Evolutionary conservation across 176 grass and related monocot species (phyloP).

Genomic region (Miscanthus lutarioriparius): DNA sequence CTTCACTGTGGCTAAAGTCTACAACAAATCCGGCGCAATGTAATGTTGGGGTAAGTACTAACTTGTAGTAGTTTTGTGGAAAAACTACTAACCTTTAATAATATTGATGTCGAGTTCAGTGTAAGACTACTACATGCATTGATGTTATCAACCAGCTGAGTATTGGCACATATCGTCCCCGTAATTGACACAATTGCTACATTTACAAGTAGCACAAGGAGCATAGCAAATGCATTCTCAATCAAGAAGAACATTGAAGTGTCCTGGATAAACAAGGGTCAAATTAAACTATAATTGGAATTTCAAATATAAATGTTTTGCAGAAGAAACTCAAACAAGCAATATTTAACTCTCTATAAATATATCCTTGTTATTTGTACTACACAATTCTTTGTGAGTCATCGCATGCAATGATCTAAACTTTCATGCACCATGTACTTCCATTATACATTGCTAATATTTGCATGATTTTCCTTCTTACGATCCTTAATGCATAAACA

Average conservation of each 20-base stretch:
- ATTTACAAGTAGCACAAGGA: slow-evolving; percentile 73
- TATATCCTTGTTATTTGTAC: neutral
- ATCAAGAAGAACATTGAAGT: slow-evolving; percentile 65
- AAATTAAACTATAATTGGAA: neutral
- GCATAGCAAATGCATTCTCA: slow-evolving; percentile 69
- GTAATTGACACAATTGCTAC: slow-evolving; percentile 63
- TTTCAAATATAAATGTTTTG: neutral
- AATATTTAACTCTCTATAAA: neutral
- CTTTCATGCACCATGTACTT: neutral
- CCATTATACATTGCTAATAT: neutral
- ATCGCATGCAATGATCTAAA: neutral
- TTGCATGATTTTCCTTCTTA: neutral
- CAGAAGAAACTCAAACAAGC: neutral
- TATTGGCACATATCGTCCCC: slow-evolving; percentile 51
- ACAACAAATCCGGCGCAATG: neutral
- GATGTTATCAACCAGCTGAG: slow-evolving; percentile 21
- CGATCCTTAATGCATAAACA: too few relatives aligned
- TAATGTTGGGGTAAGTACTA: neutral
- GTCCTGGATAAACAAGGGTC: slow-evolving; percentile 34
- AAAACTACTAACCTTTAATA: slow-evolving; percentile 61
- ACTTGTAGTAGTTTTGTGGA: neutral
- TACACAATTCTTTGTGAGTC: neutral
- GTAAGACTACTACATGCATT: slow-evolving; percentile 49
- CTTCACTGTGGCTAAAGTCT: neutral
- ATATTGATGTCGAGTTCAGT: slow-evolving; percentile 49